phyloP scores from a whole-genome alignment of 331 rosid species.

The Quercus lobata region DNA sequence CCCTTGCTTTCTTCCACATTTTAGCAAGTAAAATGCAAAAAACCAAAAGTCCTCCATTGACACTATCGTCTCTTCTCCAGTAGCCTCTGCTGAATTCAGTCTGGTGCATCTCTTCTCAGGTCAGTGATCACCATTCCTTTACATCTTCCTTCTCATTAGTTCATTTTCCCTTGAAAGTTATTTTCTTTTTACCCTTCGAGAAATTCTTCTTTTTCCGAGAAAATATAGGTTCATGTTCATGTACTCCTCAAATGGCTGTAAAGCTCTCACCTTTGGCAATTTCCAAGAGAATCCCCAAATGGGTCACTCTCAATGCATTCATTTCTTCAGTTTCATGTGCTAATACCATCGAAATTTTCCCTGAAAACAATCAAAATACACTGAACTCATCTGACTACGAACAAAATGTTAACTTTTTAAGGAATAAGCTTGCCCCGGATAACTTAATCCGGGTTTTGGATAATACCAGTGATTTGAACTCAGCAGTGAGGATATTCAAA shows the following conservation, averaged over 20 bases:
- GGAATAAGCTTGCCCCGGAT: constrained; percentile 52
- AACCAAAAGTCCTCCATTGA: not conserved
- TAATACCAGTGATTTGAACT: constrained; percentile 47
- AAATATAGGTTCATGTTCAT: not conserved
- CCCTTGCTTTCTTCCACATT: not conserved
- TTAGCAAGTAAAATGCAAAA: not conserved
- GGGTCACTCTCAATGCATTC: constrained; percentile 36
- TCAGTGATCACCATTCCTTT: constrained; percentile 18
- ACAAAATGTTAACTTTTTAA: constrained; percentile 43
- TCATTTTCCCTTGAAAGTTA: not conserved
- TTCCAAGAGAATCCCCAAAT: constrained; percentile 44
- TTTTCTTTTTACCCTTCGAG: not conserved
- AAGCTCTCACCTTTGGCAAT: constrained; percentile 48
- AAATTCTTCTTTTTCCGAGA: not conserved
- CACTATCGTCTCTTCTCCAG: not conserved
- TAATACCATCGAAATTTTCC: constrained; percentile 26
- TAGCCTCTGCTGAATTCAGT: not conserved
- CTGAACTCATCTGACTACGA: constrained; percentile 40
- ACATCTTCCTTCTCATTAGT: not conserved
- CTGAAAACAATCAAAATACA: constrained; percentile 35
- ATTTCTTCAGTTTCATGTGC: constrained; percentile 48
- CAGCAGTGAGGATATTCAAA: constrained; percentile 66
- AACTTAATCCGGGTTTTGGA: constrained; percentile 55
- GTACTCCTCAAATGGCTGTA: constrained; percentile 47
- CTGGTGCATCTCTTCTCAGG: constrained; percentile 18